Conservation (phyloP, 768 basidiomycete genomes). For the Lactarius quietus region DNA sequence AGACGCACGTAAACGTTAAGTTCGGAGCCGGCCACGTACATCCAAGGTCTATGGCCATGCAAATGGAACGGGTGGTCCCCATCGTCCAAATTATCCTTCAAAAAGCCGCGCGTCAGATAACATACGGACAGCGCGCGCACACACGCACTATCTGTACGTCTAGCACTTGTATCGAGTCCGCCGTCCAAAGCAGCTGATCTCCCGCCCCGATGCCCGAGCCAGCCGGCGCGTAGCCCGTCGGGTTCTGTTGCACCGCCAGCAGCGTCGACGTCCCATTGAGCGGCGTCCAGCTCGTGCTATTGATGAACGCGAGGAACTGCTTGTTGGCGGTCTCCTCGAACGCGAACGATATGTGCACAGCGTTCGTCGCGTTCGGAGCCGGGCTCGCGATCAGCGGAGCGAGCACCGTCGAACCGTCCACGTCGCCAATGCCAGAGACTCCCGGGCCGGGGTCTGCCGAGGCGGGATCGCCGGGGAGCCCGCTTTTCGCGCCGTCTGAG, state of each 20-base stretch:
- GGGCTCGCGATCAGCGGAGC: conserved; percentile 3
- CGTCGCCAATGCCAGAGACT: not conserved
- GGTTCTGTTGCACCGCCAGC: conserved; percentile 12
- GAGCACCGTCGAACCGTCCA: conserved; percentile 16
- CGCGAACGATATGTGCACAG: conserved; percentile 2
- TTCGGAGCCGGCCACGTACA: not conserved
- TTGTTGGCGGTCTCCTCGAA: conserved; percentile 15
- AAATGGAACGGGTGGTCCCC: conserved; percentile 25
- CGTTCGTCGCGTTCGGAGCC: conserved; percentile 12
- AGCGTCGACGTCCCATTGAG: conserved; percentile 16
- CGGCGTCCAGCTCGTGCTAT: conserved; percentile 22
- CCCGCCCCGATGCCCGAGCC: conserved; percentile 1
- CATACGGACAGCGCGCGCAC: not conserved
- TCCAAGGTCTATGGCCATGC: conserved; percentile 21
- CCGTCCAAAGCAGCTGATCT: conserved; percentile 19
- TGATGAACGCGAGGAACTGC: conserved; percentile 23
- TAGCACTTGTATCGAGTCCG: conserved; percentile 22
- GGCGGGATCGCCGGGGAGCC: conserved; percentile 10
- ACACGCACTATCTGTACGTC: conserved; percentile 16
- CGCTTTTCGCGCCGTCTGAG: conserved; percentile 13
- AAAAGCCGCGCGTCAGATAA: not conserved
- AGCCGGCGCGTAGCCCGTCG: not conserved
- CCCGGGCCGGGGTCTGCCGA: conserved; percentile 23
- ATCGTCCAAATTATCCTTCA: conserved; percentile 22
- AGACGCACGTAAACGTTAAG: not conserved